phyloP scores from a whole-genome alignment of 257 asterid genomes.

The Eustoma russellianum region DNA sequence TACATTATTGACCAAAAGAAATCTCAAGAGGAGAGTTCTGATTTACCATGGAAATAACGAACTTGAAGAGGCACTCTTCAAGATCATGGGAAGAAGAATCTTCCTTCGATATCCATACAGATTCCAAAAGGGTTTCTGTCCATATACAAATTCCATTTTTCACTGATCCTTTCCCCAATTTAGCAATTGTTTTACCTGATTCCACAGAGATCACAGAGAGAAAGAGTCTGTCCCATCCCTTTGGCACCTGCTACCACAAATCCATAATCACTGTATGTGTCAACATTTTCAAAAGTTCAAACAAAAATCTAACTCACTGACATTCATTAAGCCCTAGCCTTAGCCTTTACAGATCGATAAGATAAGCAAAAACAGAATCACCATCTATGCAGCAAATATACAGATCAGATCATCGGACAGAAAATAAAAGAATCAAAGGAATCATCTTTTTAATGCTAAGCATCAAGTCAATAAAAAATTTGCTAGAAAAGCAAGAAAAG shows the following conservation, averaged over 20 bases:
- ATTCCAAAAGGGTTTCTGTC: constrained; percentile 64
- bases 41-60: constrained; percentile 61
- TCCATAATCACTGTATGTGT: background rate
- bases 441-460: background rate
- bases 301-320: background rate
- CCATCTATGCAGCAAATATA: background rate
- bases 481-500: background rate
- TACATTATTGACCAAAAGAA: background rate
- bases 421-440: background rate
- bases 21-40: background rate
- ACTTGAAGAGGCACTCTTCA: constrained; percentile 61
- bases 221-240: constrained; percentile 86
- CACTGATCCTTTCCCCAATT: constrained; percentile 57
- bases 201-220: constrained; percentile 48
- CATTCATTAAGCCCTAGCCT: background rate
- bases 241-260: constrained; percentile 57
- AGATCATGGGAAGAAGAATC: constrained; percentile 38
- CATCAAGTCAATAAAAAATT: background rate
- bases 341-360: constrained; percentile 2
- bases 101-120: constrained; percentile 43
- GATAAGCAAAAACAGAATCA: background rate
- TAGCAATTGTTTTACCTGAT: constrained; percentile 63
- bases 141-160: constrained; percentile 70
- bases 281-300: background rate
- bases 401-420: background rate